A percentile compares a stretch with the other conserved stretches of the same genome.
Evolutionary conservation across 2,329 filamentous ascomycete genomes (phyloP).

Genomic region (Cryphonectria nitschkei): DNA sequence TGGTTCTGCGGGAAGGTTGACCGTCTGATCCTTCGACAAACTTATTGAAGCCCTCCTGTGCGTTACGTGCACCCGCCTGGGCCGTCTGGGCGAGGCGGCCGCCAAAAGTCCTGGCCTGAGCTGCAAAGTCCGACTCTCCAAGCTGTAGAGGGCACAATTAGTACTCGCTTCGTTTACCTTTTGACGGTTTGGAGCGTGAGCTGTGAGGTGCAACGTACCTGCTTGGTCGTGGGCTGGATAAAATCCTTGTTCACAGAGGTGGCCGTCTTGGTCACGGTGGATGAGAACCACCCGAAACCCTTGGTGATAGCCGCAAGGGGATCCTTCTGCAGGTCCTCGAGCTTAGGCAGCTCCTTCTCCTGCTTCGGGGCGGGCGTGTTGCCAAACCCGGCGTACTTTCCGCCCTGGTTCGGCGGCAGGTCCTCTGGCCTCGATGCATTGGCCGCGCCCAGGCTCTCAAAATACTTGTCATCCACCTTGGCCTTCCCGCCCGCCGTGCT

Average conservation of each 20-base stretch:
- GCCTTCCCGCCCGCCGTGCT: constrained; percentile 50
- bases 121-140: constrained; percentile 77
- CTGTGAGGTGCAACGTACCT: constrained; percentile 57
- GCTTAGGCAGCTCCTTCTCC: constrained; percentile 58
- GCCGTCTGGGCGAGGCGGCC: constrained; percentile 69
- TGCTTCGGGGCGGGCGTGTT: constrained; percentile 65
- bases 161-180: neutral
- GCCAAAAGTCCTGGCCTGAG: constrained; percentile 64
- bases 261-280: constrained; percentile 84
- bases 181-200: constrained; percentile 1
- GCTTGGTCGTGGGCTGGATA: constrained; percentile 89
- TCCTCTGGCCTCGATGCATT: constrained; percentile 77
- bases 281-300: constrained; percentile 92
- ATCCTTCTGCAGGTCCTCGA: constrained; percentile 92
- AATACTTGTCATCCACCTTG: constrained; percentile 84
- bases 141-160: constrained; percentile 54
- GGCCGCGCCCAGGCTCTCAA: constrained; percentile 79
- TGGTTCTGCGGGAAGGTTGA: constrained; percentile 29
- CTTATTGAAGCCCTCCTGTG: constrained; percentile 78
- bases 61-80: constrained; percentile 71
- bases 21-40: constrained; percentile 78
- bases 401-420: constrained; percentile 85
- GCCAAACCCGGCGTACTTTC: constrained; percentile 91
- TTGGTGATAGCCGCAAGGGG: constrained; percentile 87
- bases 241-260: constrained; percentile 90